A percentile compares a stretch with the other conserved stretches of the same genome.
These are phyloP conservation scores for Leishmania major DNA, from an alignment of 208 protist genomes.

Conservation along the genomic window DNA sequence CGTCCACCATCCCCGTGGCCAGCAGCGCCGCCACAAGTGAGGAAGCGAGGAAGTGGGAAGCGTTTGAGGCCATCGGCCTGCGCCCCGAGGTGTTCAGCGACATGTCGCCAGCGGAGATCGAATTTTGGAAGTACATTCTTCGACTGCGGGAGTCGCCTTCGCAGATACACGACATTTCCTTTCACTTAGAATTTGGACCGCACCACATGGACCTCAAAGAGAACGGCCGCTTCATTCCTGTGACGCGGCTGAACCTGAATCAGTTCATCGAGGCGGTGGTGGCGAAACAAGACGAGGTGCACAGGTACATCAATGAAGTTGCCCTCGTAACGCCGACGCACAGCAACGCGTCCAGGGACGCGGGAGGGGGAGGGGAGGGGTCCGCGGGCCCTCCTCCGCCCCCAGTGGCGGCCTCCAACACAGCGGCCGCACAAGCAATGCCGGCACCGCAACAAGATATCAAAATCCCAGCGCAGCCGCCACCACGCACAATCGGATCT, in stretches of 20 bases:
- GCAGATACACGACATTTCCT: constrained; percentile 30
- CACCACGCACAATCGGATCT: background rate
- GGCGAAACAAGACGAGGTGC: constrained; percentile 33
- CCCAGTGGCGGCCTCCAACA: background rate
- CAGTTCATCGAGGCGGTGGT: constrained; percentile 37
- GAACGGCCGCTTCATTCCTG: constrained; percentile 32
- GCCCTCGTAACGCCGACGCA: constrained; percentile 9
- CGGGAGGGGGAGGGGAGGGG: background rate
- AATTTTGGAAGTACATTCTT: constrained; percentile 38
- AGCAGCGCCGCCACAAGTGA: background rate
- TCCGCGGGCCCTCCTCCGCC: background rate
- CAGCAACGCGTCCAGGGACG: constrained; percentile 1
- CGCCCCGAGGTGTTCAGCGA: constrained; percentile 24
- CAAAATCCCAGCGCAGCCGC: constrained; percentile 9
- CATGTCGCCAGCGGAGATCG: constrained; percentile 30
- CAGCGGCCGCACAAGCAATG: background rate
- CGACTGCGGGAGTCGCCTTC: constrained; percentile 18
- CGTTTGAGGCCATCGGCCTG: constrained; percentile 27
- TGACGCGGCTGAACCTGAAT: constrained; percentile 44
- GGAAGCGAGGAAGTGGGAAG: constrained; percentile 5
- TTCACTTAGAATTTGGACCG: constrained; percentile 29
- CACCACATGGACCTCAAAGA: constrained; percentile 30
- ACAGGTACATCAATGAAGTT: constrained; percentile 34
- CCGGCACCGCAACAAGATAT: background rate
- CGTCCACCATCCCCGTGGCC: constrained; percentile 1